These are phyloP conservation scores for Xanthoconium separans DNA, from an alignment of 1,284 basidiomycete genomes.

Conservation along the genomic window DNA sequence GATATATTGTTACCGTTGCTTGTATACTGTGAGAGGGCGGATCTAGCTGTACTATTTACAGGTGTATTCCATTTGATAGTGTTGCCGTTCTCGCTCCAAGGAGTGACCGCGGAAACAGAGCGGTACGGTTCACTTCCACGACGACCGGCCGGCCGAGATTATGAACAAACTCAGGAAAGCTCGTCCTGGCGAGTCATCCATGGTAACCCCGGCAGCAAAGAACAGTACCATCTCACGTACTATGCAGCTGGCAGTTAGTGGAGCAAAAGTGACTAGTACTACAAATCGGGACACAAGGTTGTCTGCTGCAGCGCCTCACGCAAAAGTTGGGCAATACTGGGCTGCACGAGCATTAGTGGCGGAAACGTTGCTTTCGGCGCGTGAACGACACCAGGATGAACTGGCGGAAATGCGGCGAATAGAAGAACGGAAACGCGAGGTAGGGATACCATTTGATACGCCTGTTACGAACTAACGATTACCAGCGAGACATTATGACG, in stretches of 20 bases:
- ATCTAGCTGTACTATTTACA: slow-evolving; percentile 22
- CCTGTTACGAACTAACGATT: background rate
- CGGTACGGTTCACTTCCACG: background rate
- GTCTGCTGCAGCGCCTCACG: slow-evolving; percentile 29
- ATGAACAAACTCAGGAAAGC: slow-evolving; percentile 31
- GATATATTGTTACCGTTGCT: slow-evolving; percentile 11
- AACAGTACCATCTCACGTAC: slow-evolving; percentile 25
- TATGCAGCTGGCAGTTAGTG: slow-evolving; percentile 29
- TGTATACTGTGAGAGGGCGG: slow-evolving; percentile 12
- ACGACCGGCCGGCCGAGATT: background rate
- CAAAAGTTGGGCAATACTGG: slow-evolving; percentile 57
- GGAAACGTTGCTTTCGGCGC: slow-evolving; percentile 52
- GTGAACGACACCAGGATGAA: slow-evolving; percentile 47
- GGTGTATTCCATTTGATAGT: slow-evolving; percentile 17
- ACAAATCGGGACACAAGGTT: slow-evolving; percentile 8
- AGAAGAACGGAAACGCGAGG: slow-evolving; percentile 48
- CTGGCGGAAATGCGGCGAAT: slow-evolving; percentile 38
- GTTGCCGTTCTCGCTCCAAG: background rate
- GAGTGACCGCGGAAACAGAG: slow-evolving; percentile 8
- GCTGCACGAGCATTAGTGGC: slow-evolving; percentile 58
- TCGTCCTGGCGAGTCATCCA: slow-evolving; percentile 12
- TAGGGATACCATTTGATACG: slow-evolving; percentile 27
- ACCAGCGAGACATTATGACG: slow-evolving; percentile 43
- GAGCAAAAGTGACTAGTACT: slow-evolving; percentile 5
- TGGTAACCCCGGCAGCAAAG: background rate